Conservation (phyloP, 2,329 filamentous ascomycete species). For the Botryotinia narcissicola region DNA sequence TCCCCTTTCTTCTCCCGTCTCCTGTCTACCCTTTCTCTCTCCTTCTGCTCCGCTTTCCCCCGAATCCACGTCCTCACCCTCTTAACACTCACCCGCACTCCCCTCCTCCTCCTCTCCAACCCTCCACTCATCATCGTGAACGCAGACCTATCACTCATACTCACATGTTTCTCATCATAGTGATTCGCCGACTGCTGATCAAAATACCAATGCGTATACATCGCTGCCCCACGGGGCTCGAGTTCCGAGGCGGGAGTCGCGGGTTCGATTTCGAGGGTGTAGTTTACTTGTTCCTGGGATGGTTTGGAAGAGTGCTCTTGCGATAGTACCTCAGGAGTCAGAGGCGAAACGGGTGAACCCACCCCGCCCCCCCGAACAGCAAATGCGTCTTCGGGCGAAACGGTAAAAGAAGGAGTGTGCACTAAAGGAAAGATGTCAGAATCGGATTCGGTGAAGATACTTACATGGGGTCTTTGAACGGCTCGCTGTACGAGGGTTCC, state of each 20-base stretch:
- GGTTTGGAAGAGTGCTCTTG: background rate
- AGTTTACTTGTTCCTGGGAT: background rate
- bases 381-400: background rate
- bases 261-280: background rate
- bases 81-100: background rate
- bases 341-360: background rate
- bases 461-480: background rate
- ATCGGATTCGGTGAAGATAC: background rate
- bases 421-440: background rate
- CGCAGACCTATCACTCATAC: background rate
- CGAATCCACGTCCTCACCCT: background rate
- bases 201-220: conserved; percentile 1
- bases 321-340: background rate
- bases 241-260: background rate
- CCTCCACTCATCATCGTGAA: background rate
- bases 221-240: background rate
- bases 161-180: background rate
- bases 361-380: background rate
- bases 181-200: background rate
- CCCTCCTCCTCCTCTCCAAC: background rate
- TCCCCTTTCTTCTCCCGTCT: background rate
- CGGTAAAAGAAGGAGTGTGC: background rate
- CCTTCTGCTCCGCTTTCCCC: background rate
- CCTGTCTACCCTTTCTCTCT: background rate
- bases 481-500: background rate